phyloP scores from a whole-genome alignment of 768 basidiomycete genomes.

The Russula foetens region DNA sequence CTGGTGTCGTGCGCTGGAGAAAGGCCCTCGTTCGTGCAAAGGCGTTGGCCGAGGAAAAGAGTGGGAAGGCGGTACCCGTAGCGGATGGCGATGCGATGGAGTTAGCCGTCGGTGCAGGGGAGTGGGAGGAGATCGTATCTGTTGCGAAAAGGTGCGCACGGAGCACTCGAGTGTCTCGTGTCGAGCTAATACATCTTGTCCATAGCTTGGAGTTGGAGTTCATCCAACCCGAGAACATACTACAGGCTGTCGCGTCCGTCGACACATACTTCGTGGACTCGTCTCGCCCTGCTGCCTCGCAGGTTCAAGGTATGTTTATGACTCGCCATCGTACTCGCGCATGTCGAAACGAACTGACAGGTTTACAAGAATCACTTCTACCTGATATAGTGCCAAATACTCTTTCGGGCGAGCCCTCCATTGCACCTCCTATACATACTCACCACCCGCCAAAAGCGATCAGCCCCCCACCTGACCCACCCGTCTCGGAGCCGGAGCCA shows the following conservation, averaged over 20 bases:
- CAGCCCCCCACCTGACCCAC: background rate
- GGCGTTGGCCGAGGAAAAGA: conserved; percentile 32
- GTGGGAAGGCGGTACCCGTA: conserved; percentile 37
- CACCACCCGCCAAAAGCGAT: background rate
- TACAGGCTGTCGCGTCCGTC: conserved; percentile 40
- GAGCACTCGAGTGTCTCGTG: background rate
- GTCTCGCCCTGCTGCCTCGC: conserved; percentile 26
- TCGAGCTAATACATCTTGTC: background rate
- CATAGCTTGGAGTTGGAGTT: conserved; percentile 37
- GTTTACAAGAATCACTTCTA: conserved; percentile 30
- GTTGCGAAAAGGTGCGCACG: conserved; percentile 43
- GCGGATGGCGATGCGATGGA: conserved; percentile 41
- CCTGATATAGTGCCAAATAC: conserved; percentile 48
- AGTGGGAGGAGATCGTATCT: conserved; percentile 44
- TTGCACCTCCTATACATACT: conserved; percentile 23
- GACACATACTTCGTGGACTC: conserved; percentile 32
- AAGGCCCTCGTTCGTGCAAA: conserved; percentile 43
- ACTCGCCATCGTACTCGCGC: background rate
- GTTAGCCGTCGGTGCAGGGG: conserved; percentile 43
- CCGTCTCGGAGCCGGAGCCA: background rate
- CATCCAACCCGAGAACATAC: conserved; percentile 37
- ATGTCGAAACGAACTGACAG: background rate
- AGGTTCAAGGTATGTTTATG: conserved; percentile 7
- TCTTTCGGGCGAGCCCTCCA: conserved; percentile 41
- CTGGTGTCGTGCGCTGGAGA: conserved; percentile 43